A percentile compares a stretch with the other conserved stretches of the same genome.
These are phyloP conservation scores for Neophaeococcomyces mojaviensis DNA, from an alignment of 2,329 filamentous ascomycete species.

Conservation along the genomic window DNA sequence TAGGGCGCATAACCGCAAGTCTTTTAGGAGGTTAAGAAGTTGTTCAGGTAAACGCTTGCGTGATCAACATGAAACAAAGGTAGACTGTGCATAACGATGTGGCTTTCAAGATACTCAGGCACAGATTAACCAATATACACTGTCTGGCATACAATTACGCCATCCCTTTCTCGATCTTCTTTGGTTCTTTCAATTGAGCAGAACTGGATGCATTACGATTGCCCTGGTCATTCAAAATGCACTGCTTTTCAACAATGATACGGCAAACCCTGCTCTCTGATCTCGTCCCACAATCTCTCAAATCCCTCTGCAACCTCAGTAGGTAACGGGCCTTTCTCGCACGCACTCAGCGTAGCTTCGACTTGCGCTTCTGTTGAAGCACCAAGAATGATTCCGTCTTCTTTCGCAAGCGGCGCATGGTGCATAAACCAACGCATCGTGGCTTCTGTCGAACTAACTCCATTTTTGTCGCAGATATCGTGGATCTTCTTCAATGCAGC, in stretches of 20 bases:
- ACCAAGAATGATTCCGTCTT: constrained; percentile 29
- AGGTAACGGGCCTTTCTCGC: constrained; percentile 27
- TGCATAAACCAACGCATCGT: constrained; percentile 29
- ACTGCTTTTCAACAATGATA: constrained; percentile 15
- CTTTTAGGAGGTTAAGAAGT: too few species aligned
- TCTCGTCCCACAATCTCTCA: constrained; percentile 21
- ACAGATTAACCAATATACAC: too few species aligned
- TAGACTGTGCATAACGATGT: too few species aligned
- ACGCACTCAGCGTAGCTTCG: constrained; percentile 23
- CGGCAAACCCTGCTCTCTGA: constrained; percentile 10
- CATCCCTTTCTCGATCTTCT: too few species aligned
- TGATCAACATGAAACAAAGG: too few species aligned
- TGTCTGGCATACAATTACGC: too few species aligned
- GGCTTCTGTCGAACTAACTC: constrained; percentile 27
- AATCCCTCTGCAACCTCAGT: constrained; percentile 16
- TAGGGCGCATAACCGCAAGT: too few species aligned
- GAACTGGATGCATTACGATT: too few species aligned
- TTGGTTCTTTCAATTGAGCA: too few species aligned
- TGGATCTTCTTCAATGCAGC: constrained; percentile 27
- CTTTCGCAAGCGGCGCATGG: constrained; percentile 25
- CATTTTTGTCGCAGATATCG: constrained; percentile 14
- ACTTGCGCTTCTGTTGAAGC: constrained; percentile 29
- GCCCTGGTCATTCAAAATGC: too few species aligned
- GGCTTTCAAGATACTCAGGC: too few species aligned
- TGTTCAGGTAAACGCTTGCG: too few species aligned